Base-by-base conservation (phyloP, 2,329 filamentous ascomycete genomes). In the Botrytis galanthina region DNA sequence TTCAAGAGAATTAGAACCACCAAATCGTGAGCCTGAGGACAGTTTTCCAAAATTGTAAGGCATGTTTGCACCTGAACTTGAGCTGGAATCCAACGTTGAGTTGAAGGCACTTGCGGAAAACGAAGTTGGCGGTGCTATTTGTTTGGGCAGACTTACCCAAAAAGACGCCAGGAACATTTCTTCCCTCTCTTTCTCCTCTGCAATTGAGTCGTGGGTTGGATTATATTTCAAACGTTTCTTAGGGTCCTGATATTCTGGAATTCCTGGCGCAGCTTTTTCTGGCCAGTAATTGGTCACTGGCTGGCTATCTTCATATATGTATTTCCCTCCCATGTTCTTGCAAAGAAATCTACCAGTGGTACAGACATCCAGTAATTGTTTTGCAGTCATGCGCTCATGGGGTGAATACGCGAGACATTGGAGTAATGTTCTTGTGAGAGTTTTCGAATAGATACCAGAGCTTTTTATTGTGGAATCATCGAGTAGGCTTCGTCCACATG, bases 331-430 rank as follows among this genome's bases (percentile, higher is more conserved):
- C 16, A 39, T 26, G 22, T 39, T 16, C 3, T 37, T 32, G 64
- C 51, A 29, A 1, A 68, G 32, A 16, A 54, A 68, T 54, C 46
- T 68, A 20, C 64, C 26, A 26, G 26, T 54, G 32, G 35, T 54
- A 29, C 64, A 54, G 5, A 67, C 2, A 20, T 39, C 44, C 3
- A 67, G 64, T 39, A 67, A 16, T 20, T 67, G 64, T 14, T n/a
- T 54, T 9, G 64, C 64, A 8, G 64, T 54, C 46, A 67, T 54
- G 7, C 46, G 64, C 37, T 67, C 46, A 29, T 54, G 32, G 8
- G 46, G 64, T 37, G 46, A 39, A 67, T 67, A 67, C 32, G 46
- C 32, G 26, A 67, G 32, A 54, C 64, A 67, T 51, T 67, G 46
- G 32, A 54, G 46, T 54, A 54, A 39, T 2, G 64, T 67, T 51